Evolutionary conservation across 176 grass and related monocot genomes (phyloP), one percentile per base, ranked within the genome.

Genomic region (Elymus sibiricus): DNA sequence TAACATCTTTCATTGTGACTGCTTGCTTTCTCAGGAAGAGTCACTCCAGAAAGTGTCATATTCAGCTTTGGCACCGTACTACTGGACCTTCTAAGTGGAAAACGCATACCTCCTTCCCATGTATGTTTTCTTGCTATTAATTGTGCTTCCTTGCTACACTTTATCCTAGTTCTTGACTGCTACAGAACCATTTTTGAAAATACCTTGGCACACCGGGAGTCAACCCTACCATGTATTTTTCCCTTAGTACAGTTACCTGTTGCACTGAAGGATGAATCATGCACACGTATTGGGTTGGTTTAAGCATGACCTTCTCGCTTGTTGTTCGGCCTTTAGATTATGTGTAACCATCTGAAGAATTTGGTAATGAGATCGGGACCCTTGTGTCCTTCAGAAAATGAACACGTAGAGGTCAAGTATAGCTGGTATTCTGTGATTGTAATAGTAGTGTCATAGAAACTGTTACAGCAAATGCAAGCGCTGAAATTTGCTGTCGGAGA

Each of bases 51-150:
- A 89, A 99, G 97, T 85, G 92, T 97, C 49, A 97, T 99, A 92
- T 99, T 93, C 79, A 99, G 97, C 80, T 99, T 94, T 88, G 97
- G 97, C 13, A 99, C 97, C 19, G 91, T 99, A 46, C 90, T 99
- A 7, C 88, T 99, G 6, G 97, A 99, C 74, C 88, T 99, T 68
- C 89, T 99, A 39, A 99, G 97, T 85, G 97, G 97, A 90, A 99
- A 99, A 75, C 90, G 92, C 74, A 97, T 99, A 86, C 97, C 97
- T 86, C 97, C 97, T 77, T 94, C 86, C 64, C 97, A 95, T 83
- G 97, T 99, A 93, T 88, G 92, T 83, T 76, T 71, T 84, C 9
- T 75, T 86, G 2, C 22, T 24, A 26, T n/a, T 86, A 78, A 63
- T 76, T 62, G 13, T 27, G 65, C 14, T 70, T 44, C 38, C 17